Evolutionary conservation across 352 stramenopile genomes (phyloP).

Genomic region (Phytophthora pseudosyringae): DNA sequence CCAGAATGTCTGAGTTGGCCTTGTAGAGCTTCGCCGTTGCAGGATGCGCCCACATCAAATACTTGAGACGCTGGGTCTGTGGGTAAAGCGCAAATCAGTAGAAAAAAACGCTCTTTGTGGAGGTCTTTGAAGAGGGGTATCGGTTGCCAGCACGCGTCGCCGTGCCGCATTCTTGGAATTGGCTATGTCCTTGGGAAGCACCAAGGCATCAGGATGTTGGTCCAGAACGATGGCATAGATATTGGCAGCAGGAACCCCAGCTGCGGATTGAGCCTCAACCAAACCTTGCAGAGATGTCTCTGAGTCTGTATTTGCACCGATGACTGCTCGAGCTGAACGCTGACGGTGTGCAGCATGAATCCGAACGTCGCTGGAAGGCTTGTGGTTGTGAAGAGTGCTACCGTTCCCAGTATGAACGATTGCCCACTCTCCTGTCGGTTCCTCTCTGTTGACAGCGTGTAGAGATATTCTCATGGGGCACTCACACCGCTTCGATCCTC

Average conservation of each 20-base stretch:
- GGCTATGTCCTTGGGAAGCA: slow-evolving; percentile 1
- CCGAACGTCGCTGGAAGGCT: not conserved
- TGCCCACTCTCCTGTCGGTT: too few species aligned
- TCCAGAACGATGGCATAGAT: not conserved
- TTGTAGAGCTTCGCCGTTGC: not conserved
- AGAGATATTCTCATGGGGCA: not conserved
- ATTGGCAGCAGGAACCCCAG: not conserved
- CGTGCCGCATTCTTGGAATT: not conserved
- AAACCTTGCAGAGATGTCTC: not conserved
- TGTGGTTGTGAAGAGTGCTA: not conserved
- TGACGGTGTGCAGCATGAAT: not conserved
- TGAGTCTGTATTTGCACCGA: not conserved
- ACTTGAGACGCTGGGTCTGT: not conserved
- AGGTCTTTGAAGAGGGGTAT: slow-evolving; percentile 1
- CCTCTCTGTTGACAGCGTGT: too few species aligned
- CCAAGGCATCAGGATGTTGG: not conserved
- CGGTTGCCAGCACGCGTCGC: not conserved
- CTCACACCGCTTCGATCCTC: not conserved
- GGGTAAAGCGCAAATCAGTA: not conserved
- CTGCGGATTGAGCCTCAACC: slow-evolving; percentile 3
- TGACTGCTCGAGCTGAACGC: not conserved
- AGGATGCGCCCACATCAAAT: slow-evolving; percentile 3
- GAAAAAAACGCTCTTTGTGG: not conserved
- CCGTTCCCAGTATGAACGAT: not conserved
- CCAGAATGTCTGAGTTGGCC: slow-evolving; percentile 1